phyloP scores from a whole-genome alignment of 129 eudicot species.

The Flaveria sonorensis region DNA sequence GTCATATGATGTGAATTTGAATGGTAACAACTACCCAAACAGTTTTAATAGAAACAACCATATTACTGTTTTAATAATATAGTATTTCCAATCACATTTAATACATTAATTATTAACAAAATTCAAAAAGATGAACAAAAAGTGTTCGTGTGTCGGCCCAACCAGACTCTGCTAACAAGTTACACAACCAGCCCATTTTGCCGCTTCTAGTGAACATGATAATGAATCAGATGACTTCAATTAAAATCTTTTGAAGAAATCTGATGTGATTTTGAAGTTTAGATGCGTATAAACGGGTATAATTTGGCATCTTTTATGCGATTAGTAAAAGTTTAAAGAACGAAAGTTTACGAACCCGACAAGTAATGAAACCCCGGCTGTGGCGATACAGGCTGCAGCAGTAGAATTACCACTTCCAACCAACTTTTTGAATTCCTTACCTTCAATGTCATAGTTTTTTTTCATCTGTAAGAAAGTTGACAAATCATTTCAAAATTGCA shows the following conservation, averaged over 20 bases:
- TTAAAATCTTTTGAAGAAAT: background rate
- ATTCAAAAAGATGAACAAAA: background rate
- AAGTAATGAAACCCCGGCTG: constrained; percentile 78
- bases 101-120: background rate
- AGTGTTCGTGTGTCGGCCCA: background rate
- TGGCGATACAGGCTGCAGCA: constrained; percentile 76
- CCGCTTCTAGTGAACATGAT: background rate
- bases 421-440: constrained; percentile 72
- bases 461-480: constrained; percentile 60
- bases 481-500: background rate
- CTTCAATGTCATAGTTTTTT: constrained; percentile 57
- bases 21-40: background rate
- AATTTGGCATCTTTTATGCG: constrained; percentile 1
- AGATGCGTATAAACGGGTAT: background rate
- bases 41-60: no score
- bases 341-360: constrained; percentile 58
- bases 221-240: constrained; percentile 3
- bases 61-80: no score
- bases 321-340: background rate
- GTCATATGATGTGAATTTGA: background rate
- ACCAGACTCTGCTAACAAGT: background rate
- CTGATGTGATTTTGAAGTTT: constrained; percentile 9
- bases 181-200: constrained; percentile 6
- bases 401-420: constrained; percentile 56
- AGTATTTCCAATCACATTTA: background rate